Evolutionary conservation across 352 stramenopile species (phyloP).

Genomic region (Pythium aristosporum): DNA sequence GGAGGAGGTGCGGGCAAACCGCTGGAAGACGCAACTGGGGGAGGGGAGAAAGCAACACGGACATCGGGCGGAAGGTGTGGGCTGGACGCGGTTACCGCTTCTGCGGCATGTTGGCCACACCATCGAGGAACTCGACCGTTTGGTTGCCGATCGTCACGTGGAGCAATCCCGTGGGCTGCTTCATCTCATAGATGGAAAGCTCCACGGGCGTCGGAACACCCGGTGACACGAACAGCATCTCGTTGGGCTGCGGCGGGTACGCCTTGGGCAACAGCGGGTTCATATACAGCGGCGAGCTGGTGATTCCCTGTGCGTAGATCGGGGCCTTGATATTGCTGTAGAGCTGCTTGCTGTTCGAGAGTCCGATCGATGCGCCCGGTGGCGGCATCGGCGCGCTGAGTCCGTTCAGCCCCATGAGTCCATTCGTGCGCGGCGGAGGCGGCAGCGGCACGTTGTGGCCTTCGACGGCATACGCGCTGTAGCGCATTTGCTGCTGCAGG

Average conservation of each 20-base stretch:
- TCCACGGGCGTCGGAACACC: slow-evolving; percentile 71
- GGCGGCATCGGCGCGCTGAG: slow-evolving; percentile 30
- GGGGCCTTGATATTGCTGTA: slow-evolving; percentile 21
- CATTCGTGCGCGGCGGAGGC: slow-evolving; percentile 23
- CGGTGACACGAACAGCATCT: slow-evolving; percentile 66
- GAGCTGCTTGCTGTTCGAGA: slow-evolving; percentile 27
- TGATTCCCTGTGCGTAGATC: slow-evolving; percentile 24
- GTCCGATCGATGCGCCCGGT: slow-evolving; percentile 38
- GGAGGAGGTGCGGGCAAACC: slow-evolving; percentile 21
- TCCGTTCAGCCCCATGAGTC: slow-evolving; percentile 18
- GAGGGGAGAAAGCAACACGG: slow-evolving; percentile 19
- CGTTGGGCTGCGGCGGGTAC: slow-evolving; percentile 52
- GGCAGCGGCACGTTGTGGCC: slow-evolving; percentile 45
- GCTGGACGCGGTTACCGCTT: slow-evolving; percentile 50
- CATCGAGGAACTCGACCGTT: slow-evolving; percentile 81
- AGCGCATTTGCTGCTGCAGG: slow-evolving; percentile 53
- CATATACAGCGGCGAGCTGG: slow-evolving; percentile 45
- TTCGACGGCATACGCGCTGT: slow-evolving; percentile 44
- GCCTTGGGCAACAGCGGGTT: slow-evolving; percentile 64
- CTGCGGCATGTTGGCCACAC: slow-evolving; percentile 79
- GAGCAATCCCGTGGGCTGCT: slow-evolving; percentile 77
- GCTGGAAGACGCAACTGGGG: slow-evolving; percentile 7
- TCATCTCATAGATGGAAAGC: slow-evolving; percentile 84
- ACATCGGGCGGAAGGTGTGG: slow-evolving; percentile 28
- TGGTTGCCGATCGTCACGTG: slow-evolving; percentile 81